phyloP scores from a whole-genome alignment of 2,329 filamentous ascomycete species.

The Dactylellina haptotyla region DNA sequence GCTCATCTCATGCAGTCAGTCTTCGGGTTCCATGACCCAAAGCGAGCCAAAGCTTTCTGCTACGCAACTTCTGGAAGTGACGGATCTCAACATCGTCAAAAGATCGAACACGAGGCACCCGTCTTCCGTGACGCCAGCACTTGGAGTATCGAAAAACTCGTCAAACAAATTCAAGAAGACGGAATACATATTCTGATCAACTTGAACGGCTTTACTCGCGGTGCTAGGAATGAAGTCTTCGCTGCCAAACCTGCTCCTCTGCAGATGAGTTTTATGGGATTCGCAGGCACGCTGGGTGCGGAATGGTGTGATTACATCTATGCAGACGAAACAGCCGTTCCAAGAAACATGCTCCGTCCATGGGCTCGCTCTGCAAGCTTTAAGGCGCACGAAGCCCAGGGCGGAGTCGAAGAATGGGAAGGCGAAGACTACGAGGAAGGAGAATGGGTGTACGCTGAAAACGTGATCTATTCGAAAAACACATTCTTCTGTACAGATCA shows the following conservation, averaged over 20 bases:
- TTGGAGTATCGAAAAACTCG: constrained; percentile 85
- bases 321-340: constrained; percentile 87
- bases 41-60: constrained; percentile 83
- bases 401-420: constrained; percentile 63
- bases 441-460: constrained; percentile 95
- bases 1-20: constrained; percentile 99
- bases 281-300: constrained; percentile 91
- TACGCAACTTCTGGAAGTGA: constrained; percentile 96
- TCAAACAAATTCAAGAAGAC: constrained; percentile 86
- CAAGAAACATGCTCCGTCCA: constrained; percentile 80
- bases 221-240: constrained; percentile 97
- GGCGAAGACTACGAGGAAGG: constrained; percentile 76
- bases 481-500: constrained; percentile 99
- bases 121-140: constrained; percentile 87
- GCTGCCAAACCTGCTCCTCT: constrained; percentile 92
- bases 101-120: constrained; percentile 92
- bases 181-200: constrained; percentile 95
- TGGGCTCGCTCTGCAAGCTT: constrained; percentile 67
- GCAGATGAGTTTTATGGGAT: constrained; percentile 99
- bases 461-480: constrained; percentile 91
- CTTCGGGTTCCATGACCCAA: constrained; percentile 84
- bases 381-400: constrained; percentile 73
- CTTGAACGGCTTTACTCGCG: constrained; percentile 96
- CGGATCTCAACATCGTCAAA: constrained; percentile 84
- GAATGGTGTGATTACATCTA: constrained; percentile 99